These are phyloP conservation scores for Fusarium heterosporum DNA, from an alignment of 2,329 filamentous ascomycete genomes.

Conservation along the genomic window DNA sequence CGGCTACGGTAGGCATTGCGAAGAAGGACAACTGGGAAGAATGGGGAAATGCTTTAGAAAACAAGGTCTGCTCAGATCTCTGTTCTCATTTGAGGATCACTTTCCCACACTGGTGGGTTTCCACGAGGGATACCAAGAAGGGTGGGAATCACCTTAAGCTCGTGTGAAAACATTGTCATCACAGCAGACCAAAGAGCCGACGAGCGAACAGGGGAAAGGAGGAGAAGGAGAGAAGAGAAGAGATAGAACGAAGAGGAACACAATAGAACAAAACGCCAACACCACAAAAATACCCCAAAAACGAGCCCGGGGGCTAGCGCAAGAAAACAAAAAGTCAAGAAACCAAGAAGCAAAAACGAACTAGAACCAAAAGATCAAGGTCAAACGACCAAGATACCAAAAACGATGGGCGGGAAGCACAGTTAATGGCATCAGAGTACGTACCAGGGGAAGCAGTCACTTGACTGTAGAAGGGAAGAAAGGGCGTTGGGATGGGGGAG, in stretches of 20 bases:
- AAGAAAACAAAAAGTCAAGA: conserved; percentile 5
- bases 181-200: conserved; percentile 25
- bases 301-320: not conserved
- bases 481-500: not conserved
- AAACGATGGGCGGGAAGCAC: not conserved
- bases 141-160: conserved; percentile 38
- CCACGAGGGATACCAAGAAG: conserved; percentile 28
- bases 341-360: not conserved
- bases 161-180: conserved; percentile 46
- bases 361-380: not conserved
- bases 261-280: not conserved
- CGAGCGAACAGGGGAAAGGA: not conserved
- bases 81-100: conserved; percentile 57
- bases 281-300: not conserved
- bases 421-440: not conserved
- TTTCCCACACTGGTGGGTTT: conserved; percentile 26
- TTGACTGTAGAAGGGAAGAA: not conserved
- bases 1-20: conserved; percentile 46
- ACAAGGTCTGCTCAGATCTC: conserved; percentile 60
- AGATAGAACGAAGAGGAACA: not conserved
- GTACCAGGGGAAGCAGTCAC: not conserved
- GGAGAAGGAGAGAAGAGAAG: not conserved
- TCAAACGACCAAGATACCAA: not conserved
- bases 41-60: not conserved
- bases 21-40: conserved; percentile 1